Evolutionary conservation across 805 yeast species (phyloP), one percentile per base, ranked within the genome.

Genomic region (Sungouiozyma intestinalis): DNA sequence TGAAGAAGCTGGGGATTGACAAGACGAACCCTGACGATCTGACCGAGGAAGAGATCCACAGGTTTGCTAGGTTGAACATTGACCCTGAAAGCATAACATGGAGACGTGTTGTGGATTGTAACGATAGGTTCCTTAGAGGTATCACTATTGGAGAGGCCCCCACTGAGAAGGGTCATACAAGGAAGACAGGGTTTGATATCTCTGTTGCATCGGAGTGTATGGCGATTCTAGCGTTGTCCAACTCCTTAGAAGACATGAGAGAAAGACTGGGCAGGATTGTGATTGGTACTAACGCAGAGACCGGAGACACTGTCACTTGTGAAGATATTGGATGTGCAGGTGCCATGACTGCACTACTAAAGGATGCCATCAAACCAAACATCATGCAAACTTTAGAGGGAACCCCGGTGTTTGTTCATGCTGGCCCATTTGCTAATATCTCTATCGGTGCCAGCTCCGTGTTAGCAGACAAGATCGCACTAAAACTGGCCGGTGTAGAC

Each of bases 371-470:
- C 51, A 83, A 83, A 60, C 94, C 94, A 49, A 83, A 83, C 55
- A 68, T 83, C 59, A 83, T 83, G 94, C 94, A 83, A 69, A 81
- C 92, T 31, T 72, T 83, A 57, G 94, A 83, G 66, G 92, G 92
- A 51, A 81, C 92, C 18, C 94, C 94, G 19, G 94, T 83, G 16
- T 75, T 83, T 54, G 85, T 83, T 39, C 94, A 83, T 60, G 92
- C 92, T 39, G 94, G 94, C 48, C 94, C 94, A 46, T 83, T 83
- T 58, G 94, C 94, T 55, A 83, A 83, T 62, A 83, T 83, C 49
- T 82, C 92, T 33, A 83, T 83, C 55, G 94, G 94, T 60, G 90
- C 94, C 7, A 79, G 85, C 33, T 82, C 90, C 29, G 82, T 83
- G 38, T 71, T 83, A 57, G 90, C 92, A 45, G 94, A 83, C 62